Conservation (phyloP, 2,329 filamentous ascomycete species). For the Ceratocystis albifundus region DNA sequence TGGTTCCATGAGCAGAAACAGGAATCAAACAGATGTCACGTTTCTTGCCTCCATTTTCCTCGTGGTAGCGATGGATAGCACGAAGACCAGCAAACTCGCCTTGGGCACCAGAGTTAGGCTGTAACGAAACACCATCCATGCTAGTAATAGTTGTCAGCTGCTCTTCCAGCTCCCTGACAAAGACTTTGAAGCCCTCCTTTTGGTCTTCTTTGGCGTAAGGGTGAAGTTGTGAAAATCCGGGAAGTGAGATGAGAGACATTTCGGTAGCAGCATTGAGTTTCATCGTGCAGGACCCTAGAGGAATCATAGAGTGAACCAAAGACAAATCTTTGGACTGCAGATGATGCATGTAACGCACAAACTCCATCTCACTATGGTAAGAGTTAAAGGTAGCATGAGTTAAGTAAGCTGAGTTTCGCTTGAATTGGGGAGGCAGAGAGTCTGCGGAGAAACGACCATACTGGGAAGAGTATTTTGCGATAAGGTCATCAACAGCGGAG, state of each 20-base stretch:
- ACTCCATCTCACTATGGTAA: constrained; percentile 87
- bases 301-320: constrained; percentile 93
- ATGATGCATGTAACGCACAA: constrained; percentile 86
- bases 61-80: constrained; percentile 74
- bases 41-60: constrained; percentile 54
- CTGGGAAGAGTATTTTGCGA: constrained; percentile 25
- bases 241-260: constrained; percentile 76
- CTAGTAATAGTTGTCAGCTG: constrained; percentile 77
- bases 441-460: constrained; percentile 19
- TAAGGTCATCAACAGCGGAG: constrained; percentile 21
- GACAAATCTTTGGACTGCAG: constrained; percentile 91
- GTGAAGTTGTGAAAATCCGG: constrained; percentile 66
- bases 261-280: constrained; percentile 91
- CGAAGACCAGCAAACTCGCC: constrained; percentile 87
- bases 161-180: constrained; percentile 61
- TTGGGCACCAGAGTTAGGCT: constrained; percentile 92
- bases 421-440: constrained; percentile 46
- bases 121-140: constrained; percentile 78
- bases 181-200: constrained; percentile 53
- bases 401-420: constrained; percentile 62
- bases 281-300: constrained; percentile 94
- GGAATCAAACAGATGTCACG: constrained; percentile 91
- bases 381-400: constrained; percentile 91
- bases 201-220: constrained; percentile 59
- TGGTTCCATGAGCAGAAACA: constrained; percentile 89